Base-by-base conservation (phyloP, 805 yeast species). In the Maudiozyma barnettii region DNA sequence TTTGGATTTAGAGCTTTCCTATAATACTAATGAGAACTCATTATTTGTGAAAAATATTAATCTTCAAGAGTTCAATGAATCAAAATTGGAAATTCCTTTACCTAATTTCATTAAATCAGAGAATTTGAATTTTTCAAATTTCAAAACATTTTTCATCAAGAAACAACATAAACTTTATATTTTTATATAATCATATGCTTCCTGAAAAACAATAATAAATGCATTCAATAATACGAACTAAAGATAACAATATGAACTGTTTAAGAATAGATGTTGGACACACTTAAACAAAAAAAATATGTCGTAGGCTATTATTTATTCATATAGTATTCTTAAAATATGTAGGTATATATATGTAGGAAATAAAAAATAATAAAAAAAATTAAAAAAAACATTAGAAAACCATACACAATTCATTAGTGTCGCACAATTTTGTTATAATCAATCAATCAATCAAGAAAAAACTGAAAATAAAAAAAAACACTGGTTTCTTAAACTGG, bases 21-120 rank as follows among this genome's bases (percentile, higher is more conserved):
- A 67, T 31, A 58, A 65, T 41, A n/a, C 51, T 2, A 38, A 45
- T 0, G 52, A 59, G 1, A 66, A 69, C 46, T 57, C 64, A 1
- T 37, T 75, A 10, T 40, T 63, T 1, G 39, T 74, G 16, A 57
- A 59, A n/a, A 65, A 68, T 44, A 36, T 46, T 9, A 66, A 68
- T 44, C 38, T 53, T 5, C 26, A 45, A 5, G 51, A 41, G 45
- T 57, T 40, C 39, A 57, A 63, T 4, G 59, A 57, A 30, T 53
- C 51, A 39, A 59, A 45, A 21, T 44, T 71, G 9, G 64, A 64
- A 26, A 57, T 74, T 8, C 73, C 73, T 5, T 49, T 71, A 47
- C 72, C 76, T 18, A 40, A 54, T 19, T 54, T 66, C n/a, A 57
- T 63, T 23, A 39, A 8, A n/a, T 20, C 49, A 13, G 41, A 45